Base-by-base conservation (phyloP, 2,329 filamentous ascomycete genomes). In the Lizonia empirigonia region DNA sequence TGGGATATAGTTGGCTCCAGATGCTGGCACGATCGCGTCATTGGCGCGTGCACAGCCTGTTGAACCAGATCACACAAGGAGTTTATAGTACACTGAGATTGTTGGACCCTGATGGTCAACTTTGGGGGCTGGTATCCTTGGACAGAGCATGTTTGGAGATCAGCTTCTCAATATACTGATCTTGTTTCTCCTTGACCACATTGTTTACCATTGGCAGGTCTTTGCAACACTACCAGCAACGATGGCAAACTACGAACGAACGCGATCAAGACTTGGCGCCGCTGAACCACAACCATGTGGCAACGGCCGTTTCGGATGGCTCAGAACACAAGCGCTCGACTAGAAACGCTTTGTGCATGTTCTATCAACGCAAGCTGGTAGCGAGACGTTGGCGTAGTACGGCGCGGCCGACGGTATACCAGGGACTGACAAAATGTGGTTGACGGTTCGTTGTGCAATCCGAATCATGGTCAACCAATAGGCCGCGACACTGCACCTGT, bases 361-460 rank as follows among this genome's bases (percentile, higher is more conserved):
- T 30, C 26, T 30, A 20, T 18, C 16, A 34, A 19, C 41, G 24
- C 48, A 53, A 13, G 33, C 50, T 38, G 66, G 68, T 71, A 71
- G 60, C 69, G 65, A 70, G 56, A 40, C 44, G 58, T 55, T 64
- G 58, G 62, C 55, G 63, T 69, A 50, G 62, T 61, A 67, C 66
- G 59, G 67, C 35, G 60, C 64, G 63, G 63, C 65, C 65, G 68
- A 70, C 66, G 54, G 55, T 57, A 62, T 63, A 46, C 63, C 58
- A 50, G 36, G 40, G 44, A 53, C 38, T 42, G 48, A 44, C 42
- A 48, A 46, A 33, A 51, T 55, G 37, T 50, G 29, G 39, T 42
- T 29, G 26, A 32, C 27, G 44, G 36, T 27, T 30, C 36, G 40
- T 53, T 26, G 34, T 23, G 39, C 44, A 44, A 44, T 27, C 18